Percentiles rank a stretch among this genome's conserved stretches.
Evolutionary conservation across 305 asterid genomes (phyloP).

Genomic region (Rubia tinctorum): DNA sequence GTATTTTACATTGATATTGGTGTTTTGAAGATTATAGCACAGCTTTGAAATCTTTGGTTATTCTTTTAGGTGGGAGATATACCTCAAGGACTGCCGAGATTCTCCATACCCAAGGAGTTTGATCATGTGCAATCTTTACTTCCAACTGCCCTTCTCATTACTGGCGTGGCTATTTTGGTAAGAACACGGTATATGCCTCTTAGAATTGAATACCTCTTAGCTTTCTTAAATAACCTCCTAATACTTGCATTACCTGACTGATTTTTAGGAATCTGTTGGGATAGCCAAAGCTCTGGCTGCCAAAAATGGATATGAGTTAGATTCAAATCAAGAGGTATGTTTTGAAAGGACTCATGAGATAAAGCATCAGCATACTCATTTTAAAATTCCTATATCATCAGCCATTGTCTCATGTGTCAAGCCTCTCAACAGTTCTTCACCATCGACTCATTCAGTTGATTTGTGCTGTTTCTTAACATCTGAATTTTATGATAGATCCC

Average conservation of each 20-base stretch:
- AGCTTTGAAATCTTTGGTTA: neutral
- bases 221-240: neutral
- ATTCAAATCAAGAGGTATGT: slow-evolving; percentile 96
- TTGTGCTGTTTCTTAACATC: neutral
- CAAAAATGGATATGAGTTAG: slow-evolving; percentile 94
- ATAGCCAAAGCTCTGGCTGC: slow-evolving; percentile 99
- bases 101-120: slow-evolving; percentile 86
- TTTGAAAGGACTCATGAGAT: slow-evolving; percentile 13
- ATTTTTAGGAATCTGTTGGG: slow-evolving; percentile 88
- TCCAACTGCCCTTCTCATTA: slow-evolving; percentile 89
- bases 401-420: neutral
- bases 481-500: neutral
- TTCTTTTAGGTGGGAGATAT: slow-evolving; percentile 82
- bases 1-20: neutral
- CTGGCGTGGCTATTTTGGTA: slow-evolving; percentile 99
- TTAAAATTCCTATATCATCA: neutral
- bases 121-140: slow-evolving; percentile 59
- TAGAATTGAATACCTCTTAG: neutral
- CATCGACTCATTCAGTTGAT: neutral
- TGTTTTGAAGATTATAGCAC: neutral
- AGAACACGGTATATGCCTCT: slow-evolving; percentile 25
- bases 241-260: neutral
- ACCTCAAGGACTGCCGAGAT: slow-evolving; percentile 97
- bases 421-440: neutral
- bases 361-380: neutral